Percentiles rank a stretch among this genome's conserved stretches.
These are phyloP conservation scores for Blastobotrys peoriensis DNA, from an alignment of 805 yeast genomes.

Conservation along the genomic window DNA sequence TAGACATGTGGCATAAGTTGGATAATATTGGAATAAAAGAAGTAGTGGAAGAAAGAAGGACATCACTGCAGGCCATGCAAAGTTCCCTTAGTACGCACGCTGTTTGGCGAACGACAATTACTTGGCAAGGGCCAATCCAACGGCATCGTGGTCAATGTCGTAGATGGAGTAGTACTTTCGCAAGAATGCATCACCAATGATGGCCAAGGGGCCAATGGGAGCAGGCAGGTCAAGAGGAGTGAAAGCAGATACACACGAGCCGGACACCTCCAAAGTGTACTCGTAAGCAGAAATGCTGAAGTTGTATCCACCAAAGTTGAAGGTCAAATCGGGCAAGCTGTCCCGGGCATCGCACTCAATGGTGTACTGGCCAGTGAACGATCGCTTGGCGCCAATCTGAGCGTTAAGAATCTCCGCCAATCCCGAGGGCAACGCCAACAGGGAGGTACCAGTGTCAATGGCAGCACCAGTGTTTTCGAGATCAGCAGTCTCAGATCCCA, in stretches of 20 bases:
- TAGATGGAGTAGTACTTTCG: slow-evolving; percentile 92
- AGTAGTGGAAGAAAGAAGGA: no score
- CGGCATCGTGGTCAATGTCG: slow-evolving; percentile 85
- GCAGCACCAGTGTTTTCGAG: slow-evolving; percentile 88
- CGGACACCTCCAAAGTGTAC: slow-evolving; percentile 89
- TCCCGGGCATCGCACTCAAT: slow-evolving; percentile 86
- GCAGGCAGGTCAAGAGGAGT: slow-evolving; percentile 97
- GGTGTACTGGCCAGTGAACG: slow-evolving; percentile 96
- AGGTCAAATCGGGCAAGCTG: slow-evolving; percentile 82
- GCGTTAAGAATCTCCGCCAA: slow-evolving; percentile 92
- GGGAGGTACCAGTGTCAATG: slow-evolving; percentile 96
- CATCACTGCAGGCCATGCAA: no score
- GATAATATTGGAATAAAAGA: no score
- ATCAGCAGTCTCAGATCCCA: slow-evolving; percentile 88
- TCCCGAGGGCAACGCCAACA: slow-evolving; percentile 90
- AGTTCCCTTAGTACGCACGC: no score
- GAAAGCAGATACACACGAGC: slow-evolving; percentile 93
- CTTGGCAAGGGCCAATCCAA: slow-evolving; percentile 79
- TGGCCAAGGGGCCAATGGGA: slow-evolving; percentile 94
- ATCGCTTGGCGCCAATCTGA: slow-evolving; percentile 94
- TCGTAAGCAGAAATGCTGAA: slow-evolving; percentile 86
- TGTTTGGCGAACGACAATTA: slow-evolving; percentile 11
- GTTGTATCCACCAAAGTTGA: slow-evolving; percentile 84
- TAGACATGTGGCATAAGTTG: no score
- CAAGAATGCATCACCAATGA: slow-evolving; percentile 95